These are phyloP conservation scores for Boletus eberwhitei DNA, from an alignment of 768 basidiomycete genomes.

Conservation along the genomic window DNA sequence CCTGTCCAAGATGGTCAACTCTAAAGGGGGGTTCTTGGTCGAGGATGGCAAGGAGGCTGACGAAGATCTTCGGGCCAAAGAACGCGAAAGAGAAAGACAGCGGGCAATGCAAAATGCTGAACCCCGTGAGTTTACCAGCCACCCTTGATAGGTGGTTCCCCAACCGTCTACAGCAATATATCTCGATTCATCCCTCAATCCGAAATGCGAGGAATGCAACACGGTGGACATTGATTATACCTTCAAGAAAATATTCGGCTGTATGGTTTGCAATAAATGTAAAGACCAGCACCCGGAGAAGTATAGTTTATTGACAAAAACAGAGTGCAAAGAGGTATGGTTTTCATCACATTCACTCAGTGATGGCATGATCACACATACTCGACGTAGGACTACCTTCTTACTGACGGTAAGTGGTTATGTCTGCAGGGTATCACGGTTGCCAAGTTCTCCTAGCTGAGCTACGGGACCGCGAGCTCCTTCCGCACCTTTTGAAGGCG, in stretches of 20 bases:
- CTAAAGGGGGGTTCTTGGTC: conserved; percentile 91
- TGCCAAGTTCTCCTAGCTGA: conserved; percentile 57
- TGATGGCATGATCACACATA: not conserved
- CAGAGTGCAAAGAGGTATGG: conserved; percentile 91
- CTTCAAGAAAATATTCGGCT: conserved; percentile 77
- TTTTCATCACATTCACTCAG: not conserved
- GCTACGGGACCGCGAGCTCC: conserved; percentile 82
- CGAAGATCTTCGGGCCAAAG: conserved; percentile 69
- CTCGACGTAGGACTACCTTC: conserved; percentile 73
- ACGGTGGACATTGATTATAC: conserved; percentile 87
- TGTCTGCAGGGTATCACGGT: not conserved
- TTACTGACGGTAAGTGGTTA: conserved; percentile 76
- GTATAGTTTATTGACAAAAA: conserved; percentile 95
- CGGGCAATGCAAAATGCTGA: conserved; percentile 72
- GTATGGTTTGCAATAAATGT: conserved; percentile 84
- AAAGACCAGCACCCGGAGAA: conserved; percentile 88
- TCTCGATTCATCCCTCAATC: conserved; percentile 69
- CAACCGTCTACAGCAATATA: conserved; percentile 57
- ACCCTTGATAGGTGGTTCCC: not conserved
- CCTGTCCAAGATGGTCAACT: conserved; percentile 93
- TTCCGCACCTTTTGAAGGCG: conserved; percentile 91
- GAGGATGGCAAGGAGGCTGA: conserved; percentile 84
- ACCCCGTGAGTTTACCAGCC: conserved; percentile 47
- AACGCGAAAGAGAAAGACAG: conserved; percentile 78
- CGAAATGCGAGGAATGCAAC: conserved; percentile 82